Evolutionary conservation across 2,329 filamentous ascomycete species (phyloP).

Genomic region (Albifimbria verrucaria): DNA sequence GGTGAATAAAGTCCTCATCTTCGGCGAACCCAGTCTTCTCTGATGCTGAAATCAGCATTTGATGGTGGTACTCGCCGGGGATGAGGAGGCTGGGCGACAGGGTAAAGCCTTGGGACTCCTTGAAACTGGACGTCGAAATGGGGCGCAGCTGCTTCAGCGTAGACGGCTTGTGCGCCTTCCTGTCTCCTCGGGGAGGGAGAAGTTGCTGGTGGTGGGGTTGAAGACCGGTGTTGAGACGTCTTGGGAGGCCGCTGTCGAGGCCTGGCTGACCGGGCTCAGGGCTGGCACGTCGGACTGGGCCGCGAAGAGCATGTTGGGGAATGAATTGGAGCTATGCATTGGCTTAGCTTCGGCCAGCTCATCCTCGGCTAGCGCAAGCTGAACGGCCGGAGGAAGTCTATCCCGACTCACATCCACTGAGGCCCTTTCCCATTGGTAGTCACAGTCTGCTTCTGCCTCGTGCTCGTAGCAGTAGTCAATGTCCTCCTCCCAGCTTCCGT

Average conservation of each 20-base stretch:
- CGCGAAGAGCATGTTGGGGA: conserved; percentile 24
- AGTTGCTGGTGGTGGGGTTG: conserved; percentile 42
- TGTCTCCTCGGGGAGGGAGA: conserved; percentile 46
- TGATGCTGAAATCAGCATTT: conserved; percentile 39
- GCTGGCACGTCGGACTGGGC: conserved; percentile 39
- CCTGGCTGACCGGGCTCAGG: conserved; percentile 47
- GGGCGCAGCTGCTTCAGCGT: conserved; percentile 32
- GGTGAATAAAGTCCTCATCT: conserved; percentile 26
- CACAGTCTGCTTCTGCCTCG: conserved; percentile 63
- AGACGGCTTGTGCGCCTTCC: conserved; percentile 24
- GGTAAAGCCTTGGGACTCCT: conserved; percentile 56
- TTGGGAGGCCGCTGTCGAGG: conserved; percentile 34
- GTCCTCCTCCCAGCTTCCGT: conserved; percentile 60
- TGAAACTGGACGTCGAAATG: conserved; percentile 51
- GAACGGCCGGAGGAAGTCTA: conserved; percentile 14
- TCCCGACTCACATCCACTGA: conserved; percentile 43
- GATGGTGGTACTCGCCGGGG: conserved; percentile 54
- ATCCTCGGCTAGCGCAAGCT: conserved; percentile 19
- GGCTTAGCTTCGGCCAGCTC: conserved; percentile 17
- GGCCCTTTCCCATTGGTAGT: conserved; percentile 62
- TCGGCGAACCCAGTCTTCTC: conserved; percentile 25
- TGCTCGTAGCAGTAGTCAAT: conserved; percentile 71
- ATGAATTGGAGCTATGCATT: conserved; percentile 14
- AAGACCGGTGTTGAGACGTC: conserved; percentile 42
- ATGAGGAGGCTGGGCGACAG: conserved; percentile 62